A percentile compares a stretch with the other conserved stretches of the same genome.
These are phyloP conservation scores for Acanthamoeba castellanii DNA, from an alignment of 208 protist genomes.

Conservation along the genomic window DNA sequence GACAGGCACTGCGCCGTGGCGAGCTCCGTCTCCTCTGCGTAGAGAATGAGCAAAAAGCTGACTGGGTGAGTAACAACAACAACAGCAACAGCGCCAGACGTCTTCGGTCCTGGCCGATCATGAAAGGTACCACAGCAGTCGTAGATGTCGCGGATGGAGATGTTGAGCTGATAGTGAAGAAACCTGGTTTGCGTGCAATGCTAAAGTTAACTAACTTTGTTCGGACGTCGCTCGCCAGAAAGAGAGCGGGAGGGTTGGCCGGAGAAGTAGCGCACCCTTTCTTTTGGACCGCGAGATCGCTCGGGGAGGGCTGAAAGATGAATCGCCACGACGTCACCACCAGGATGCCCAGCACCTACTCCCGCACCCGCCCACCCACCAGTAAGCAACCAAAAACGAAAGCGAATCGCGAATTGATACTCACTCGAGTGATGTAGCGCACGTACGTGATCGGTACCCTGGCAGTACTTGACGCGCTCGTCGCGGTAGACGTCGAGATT, in stretches of 20 bases:
- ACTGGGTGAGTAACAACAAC: neutral
- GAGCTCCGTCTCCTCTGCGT: neutral
- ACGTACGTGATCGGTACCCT: neutral
- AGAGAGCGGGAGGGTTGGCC: too few relatives aligned
- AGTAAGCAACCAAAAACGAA: neutral
- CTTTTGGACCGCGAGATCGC: conserved; percentile 7
- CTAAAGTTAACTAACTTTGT: neutral
- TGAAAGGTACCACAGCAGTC: conserved; percentile 1
- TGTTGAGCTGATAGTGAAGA: conserved; percentile 48
- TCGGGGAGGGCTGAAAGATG: conserved; percentile 31
- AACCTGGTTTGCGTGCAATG: neutral
- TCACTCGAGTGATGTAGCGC: neutral
- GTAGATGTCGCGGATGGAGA: conserved; percentile 52
- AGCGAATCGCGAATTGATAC: neutral
- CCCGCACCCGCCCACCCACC: neutral
- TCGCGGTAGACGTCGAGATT: neutral
- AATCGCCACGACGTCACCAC: conserved; percentile 40
- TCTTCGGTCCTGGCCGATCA: too few relatives aligned
- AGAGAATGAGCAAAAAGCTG: neutral
- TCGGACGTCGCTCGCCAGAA: too few relatives aligned
- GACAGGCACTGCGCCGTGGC: neutral
- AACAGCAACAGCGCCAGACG: neutral
- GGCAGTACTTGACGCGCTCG: neutral
- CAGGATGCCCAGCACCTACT: conserved; percentile 11
- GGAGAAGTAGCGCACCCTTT: neutral